These are phyloP conservation scores for Echeveria elegans DNA, from an alignment of 164 flowering plant genomes.

Conservation along the genomic window DNA sequence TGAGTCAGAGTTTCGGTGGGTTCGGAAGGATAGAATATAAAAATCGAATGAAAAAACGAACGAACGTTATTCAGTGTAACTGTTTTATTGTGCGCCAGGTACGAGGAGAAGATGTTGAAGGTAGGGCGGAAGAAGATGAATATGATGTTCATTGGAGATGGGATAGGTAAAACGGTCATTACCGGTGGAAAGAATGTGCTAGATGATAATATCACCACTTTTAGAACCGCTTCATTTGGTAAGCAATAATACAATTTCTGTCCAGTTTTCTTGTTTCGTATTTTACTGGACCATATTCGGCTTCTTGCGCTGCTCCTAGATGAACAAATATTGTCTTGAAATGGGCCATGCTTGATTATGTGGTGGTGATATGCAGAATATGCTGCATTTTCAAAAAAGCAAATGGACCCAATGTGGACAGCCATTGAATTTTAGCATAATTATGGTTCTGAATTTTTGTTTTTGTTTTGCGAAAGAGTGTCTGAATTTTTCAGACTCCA, in stretches of 20 bases:
- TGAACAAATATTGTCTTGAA: background rate
- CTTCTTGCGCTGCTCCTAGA: background rate
- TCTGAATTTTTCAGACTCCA: background rate
- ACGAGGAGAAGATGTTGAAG: slow-evolving; percentile 64
- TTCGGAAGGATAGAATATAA: background rate
- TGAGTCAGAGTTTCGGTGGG: background rate
- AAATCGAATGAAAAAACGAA: background rate
- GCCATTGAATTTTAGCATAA: background rate
- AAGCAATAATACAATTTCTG: slow-evolving; percentile 7
- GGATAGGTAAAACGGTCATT: slow-evolving; percentile 71
- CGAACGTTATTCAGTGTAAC: background rate
- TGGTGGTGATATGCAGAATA: background rate
- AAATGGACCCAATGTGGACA: background rate
- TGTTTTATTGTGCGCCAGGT: slow-evolving; percentile 28
- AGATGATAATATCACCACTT: slow-evolving; percentile 52
- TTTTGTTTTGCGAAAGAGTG: background rate
- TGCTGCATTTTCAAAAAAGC: background rate
- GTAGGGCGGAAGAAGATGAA: slow-evolving; percentile 83
- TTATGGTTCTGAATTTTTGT: background rate
- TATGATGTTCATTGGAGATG: slow-evolving; percentile 91
- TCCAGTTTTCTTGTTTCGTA: background rate
- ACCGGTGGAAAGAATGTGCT: slow-evolving; percentile 48
- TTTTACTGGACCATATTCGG: background rate
- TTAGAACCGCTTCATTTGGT: slow-evolving; percentile 88
- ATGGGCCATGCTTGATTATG: background rate